Base-by-base conservation (phyloP, 768 basidiomycete genomes). In the Lanmaoa pseudosensibilis region DNA sequence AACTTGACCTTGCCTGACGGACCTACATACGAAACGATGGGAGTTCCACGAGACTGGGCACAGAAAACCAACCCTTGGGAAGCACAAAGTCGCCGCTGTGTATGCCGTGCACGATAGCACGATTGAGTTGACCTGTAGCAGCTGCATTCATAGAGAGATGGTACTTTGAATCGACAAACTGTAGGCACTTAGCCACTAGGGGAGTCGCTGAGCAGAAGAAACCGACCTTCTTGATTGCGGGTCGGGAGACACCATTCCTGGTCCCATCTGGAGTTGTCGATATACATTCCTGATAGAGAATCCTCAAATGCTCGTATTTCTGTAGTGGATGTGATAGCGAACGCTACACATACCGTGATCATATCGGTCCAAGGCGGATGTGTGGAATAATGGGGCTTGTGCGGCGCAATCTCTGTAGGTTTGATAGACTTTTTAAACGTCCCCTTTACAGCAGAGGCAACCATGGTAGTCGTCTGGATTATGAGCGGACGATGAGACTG, bases 181-280 rank as follows among this genome's bases (percentile, higher is more conserved):
- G 70, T 33, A 25, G 30, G 21, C 8, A 34, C 6, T 59, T 45
- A 41, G 50, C 43, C 9, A 19, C 30, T 4, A 8, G 25, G 5
- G 19, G 2, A 11, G 7, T 37, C 9, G 5, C 25, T 27, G 34
- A 27, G 51, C 10, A 37, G 34, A 37, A 50, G 3, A 33, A 11
- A 8, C 23, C 15, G 8, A 90, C 87, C 82, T 90, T 91, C 84
- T 94, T 95, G 73, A 94, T 87, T 8, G 79, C 79, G 21, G 77
- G 74, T 46, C 93, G 81, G 15, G 91, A 93, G 38, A 92, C 92
- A 57, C 91, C 92, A 52, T 75, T 63, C 46, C 88, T 84, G 27
- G 78, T 76, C 37, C 89, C 87, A 40, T 86, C 85, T 62, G 82
- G 83, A 69, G 86, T 76, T 34, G 73, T 77, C 53, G 74, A 67